Evolutionary conservation across 108 stramenopile genomes (phyloP), one percentile per base, ranked within the genome.

Genomic region (Nitzschia palea): DNA sequence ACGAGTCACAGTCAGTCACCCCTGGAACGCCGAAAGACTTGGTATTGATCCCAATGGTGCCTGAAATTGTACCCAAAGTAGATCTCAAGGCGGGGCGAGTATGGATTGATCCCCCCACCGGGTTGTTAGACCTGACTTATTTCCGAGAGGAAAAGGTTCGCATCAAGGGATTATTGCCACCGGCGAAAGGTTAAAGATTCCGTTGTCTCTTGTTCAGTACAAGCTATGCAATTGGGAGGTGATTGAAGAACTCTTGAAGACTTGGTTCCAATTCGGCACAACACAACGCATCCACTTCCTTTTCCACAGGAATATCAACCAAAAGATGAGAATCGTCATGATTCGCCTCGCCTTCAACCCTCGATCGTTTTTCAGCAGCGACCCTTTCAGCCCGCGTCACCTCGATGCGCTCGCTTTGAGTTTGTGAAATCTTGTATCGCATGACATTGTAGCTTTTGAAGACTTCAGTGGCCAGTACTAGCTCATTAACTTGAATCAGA

Each of bases 21-120:
- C 81, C 78, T 0, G 73, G 62, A 29, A 58, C 70, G 9, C 75
- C 78, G 32, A 61, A 77, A 15, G 84, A 88, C 43, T 50, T 88
- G 44, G 86, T 94, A 8, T 63, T 94, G 34, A 80, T 94, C 36
- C 93, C 93, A 6, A 76, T 90, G 44, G 93, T 94, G 14, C 88
- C 87, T 10, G 68, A 82, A 51, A 86, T 94, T 70, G 87, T 90
- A 17, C 51, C 70, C 10, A 78, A 74, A 20, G 82, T 94, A 6
- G 83, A 86, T 62, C 53, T 89, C n/a, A 67, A 74, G 23, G 51
- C 75, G 29, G 52, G 76, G 56, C 50, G 61, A 36, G 68, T 94
- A 14, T 63, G 67, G 15, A 81, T 94, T 62, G 62, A 77, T 53
- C 93, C 93, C 0, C 93, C 93, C 6, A 34, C 45, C 17, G 93